Evolutionary conservation across 1,284 basidiomycete genomes (phyloP), one percentile per base, ranked within the genome.

Genomic region (Coniophora puteana): DNA sequence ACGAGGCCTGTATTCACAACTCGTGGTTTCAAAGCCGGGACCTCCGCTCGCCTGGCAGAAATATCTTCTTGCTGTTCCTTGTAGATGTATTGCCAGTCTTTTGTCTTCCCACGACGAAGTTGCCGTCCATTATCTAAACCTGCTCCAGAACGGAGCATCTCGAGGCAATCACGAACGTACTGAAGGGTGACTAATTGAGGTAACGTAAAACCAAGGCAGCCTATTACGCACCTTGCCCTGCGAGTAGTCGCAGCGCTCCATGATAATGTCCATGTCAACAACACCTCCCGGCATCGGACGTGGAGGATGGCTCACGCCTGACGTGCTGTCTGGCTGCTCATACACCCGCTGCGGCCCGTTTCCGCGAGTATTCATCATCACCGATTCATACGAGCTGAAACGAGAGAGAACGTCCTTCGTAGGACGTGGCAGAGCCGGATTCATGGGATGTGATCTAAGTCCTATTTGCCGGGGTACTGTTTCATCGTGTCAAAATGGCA

Each of bases 141-240:
- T 14, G 74, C 83, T 10, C 84, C 83, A 8, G 83, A 65, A 8
- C 86, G 72, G 34, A 91, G 67, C 36, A 88, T 75, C 57, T 90
- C 85, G 24, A 90, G 65, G 53, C 88, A 91, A 57, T 90, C 87
- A 28, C 86, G 77, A 7, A 89, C 86, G 59, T 83, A 88, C 78
- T 87, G n/a, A n/a, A n/a, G n/a, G n/a, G n/a, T n/a, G n/a, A n/a
- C n/a, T n/a, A n/a, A n/a, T n/a, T n/a, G n/a, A n/a, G n/a, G n/a
- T 22, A 40, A 39, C 29, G 36, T 38, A 31, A 14, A 21, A n/a
- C 23, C n/a, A 29, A 45, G 27, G 29, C 25, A 40, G n/a, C n/a
- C n/a, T n/a, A n/a, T n/a, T n/a, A 25, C 63, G 50, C 46, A 73
- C 73, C 58, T 72, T 68, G 47, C 65, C 59, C 27, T 63, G 58